phyloP scores from a whole-genome alignment of 257 asterid species.

The Rhazya stricta region DNA sequence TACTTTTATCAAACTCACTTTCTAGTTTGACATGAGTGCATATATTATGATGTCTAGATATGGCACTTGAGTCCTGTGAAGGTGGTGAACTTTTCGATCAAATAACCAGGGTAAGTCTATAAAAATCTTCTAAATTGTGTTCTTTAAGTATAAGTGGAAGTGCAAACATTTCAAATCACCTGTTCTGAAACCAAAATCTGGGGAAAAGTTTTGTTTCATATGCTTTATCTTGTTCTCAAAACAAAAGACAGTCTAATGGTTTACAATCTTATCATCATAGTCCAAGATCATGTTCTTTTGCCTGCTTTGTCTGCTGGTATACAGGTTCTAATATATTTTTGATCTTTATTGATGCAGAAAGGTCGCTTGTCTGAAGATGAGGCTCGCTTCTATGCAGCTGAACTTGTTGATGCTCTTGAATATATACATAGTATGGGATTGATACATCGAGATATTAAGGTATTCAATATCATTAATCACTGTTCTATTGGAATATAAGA shows the following conservation, averaged over 20 bases:
- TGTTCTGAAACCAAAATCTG: background rate
- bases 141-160: background rate
- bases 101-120: slow-evolving; percentile 72
- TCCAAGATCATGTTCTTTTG: slow-evolving; percentile 1
- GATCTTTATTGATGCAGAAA: slow-evolving; percentile 58
- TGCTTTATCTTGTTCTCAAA: background rate
- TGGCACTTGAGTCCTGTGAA: slow-evolving; percentile 99
- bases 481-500: slow-evolving; percentile 12
- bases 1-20: slow-evolving; percentile 3
- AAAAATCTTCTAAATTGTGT: slow-evolving; percentile 5
- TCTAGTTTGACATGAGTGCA: slow-evolving; percentile 23
- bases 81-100: slow-evolving; percentile 99
- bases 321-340: slow-evolving; percentile 19
- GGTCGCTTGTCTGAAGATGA: slow-evolving; percentile 86
- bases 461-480: slow-evolving; percentile 24
- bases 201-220: background rate
- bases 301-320: slow-evolving; percentile 11
- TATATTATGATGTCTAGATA: slow-evolving; percentile 52
- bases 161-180: background rate
- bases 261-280: background rate
- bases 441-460: slow-evolving; percentile 98
- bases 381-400: slow-evolving; percentile 93
- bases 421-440: slow-evolving; percentile 94
- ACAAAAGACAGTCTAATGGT: background rate
- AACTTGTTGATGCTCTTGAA: slow-evolving; percentile 97